Evolutionary conservation across 2,329 filamentous ascomycete species (phyloP), one percentile per base, ranked within the genome.

Genomic region (Venturia nashicola): DNA sequence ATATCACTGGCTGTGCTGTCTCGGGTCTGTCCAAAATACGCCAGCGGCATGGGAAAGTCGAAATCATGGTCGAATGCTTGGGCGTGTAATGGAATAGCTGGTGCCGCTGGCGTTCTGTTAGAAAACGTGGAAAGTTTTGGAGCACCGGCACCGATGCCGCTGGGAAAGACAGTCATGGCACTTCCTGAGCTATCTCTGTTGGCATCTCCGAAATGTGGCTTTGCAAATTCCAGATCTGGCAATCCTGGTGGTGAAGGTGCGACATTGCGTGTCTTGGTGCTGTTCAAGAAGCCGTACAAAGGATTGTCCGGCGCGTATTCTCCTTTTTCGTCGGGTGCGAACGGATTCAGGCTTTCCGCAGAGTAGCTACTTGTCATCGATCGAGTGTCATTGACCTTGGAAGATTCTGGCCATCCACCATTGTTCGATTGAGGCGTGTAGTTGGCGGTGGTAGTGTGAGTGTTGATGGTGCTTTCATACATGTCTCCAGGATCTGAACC

Each of bases 111-210:
- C 14, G 32, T 34, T 39, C 32, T 36, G n/a, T 27, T 44, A 16
- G 42, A 23, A 16, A 63, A 63, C 7, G 61, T 23, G 7, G 16
- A 16, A 20, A 42, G 34, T 23, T 43, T 7, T 23, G 61, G 61
- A n/a, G 61, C 39, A 34, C n/a, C 23, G 8, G 46, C 61, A 27
- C 55, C 46, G n/a, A 57, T 36, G 48, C 65, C 66, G 23, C 66
- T 63, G 23, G 68, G 68, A 63, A 68, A 69, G 20, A 68, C 64
- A 0, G 72, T 73, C 42, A 70, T 69, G 18, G 70, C 78, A 66
- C 86, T 88, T 59, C 84, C 82, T 0, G 77, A 80, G 61, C 82
- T 76, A 65, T 80, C 79, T 59, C 76, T 77, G 39, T 78, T 72
- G 18, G 72, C 68, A 65, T 77, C 71, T 62, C 75, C 77, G 65